phyloP scores from a whole-genome alignment of 2,329 filamentous ascomycete species.

The Penicillium vulpinum region DNA sequence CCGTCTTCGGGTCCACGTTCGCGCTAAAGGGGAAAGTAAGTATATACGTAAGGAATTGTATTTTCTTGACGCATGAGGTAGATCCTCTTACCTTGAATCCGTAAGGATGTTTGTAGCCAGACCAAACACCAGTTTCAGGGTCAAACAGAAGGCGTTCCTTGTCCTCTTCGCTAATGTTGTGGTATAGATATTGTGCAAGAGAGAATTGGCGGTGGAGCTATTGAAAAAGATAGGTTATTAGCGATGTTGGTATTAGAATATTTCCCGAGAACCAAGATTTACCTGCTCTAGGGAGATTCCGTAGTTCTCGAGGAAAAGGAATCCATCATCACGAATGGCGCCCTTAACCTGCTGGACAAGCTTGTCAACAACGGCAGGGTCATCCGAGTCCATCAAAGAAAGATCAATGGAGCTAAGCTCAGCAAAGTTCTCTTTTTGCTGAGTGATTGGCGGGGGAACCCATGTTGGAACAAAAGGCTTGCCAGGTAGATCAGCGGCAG shows the following conservation, averaged over 20 bases:
- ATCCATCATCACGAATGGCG: slow-evolving; percentile 48
- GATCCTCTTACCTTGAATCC: slow-evolving; percentile 43
- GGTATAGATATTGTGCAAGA: slow-evolving; percentile 53
- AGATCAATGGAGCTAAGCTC: slow-evolving; percentile 47
- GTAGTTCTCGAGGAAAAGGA: slow-evolving; percentile 54
- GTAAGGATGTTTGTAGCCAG: slow-evolving; percentile 53
- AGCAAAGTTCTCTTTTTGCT: slow-evolving; percentile 48
- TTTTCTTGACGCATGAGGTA: neutral
- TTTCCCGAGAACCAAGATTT: neutral
- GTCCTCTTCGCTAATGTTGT: slow-evolving; percentile 53
- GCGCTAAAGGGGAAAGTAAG: slow-evolving; percentile 32
- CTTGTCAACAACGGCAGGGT: slow-evolving; percentile 44
- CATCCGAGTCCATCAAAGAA: slow-evolving; percentile 46
- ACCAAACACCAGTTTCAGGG: slow-evolving; percentile 52
- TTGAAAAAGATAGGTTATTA: neutral
- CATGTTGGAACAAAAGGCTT: slow-evolving; percentile 49
- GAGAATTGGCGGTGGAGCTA: slow-evolving; percentile 53
- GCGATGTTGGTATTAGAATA: neutral
- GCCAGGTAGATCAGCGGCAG: slow-evolving; percentile 36
- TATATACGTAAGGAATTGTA: neutral
- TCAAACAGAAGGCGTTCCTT: slow-evolving; percentile 51
- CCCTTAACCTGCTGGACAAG: slow-evolving; percentile 47
- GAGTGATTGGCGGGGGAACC: slow-evolving; percentile 49
- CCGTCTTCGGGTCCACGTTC: slow-evolving; percentile 48
- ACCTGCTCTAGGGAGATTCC: slow-evolving; percentile 50